These are phyloP conservation scores for Phytophthora lateralis DNA, from an alignment of 352 stramenopile species.

Conservation along the genomic window DNA sequence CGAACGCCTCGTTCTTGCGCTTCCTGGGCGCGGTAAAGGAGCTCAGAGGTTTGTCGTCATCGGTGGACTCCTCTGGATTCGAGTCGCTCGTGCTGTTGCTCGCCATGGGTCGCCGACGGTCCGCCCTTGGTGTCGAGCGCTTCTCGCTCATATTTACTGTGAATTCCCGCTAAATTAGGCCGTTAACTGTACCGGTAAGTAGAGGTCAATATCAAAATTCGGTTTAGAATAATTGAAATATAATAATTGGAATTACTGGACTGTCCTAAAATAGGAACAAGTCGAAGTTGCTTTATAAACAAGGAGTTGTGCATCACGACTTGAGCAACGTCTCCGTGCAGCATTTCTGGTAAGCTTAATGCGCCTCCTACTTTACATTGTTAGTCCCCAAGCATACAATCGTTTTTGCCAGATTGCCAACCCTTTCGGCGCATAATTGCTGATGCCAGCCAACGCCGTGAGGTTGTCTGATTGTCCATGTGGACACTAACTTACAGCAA, in stretches of 20 bases:
- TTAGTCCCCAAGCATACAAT: no score
- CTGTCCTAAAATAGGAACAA: conserved; percentile 4
- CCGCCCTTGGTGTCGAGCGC: not conserved
- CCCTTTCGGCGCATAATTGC: no score
- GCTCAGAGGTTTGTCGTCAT: conserved; percentile 1
- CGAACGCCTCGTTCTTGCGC: conserved; percentile 7
- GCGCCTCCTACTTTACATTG: not conserved
- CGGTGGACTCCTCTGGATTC: not conserved
- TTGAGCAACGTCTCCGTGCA: no score
- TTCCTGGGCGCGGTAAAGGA: conserved; percentile 11
- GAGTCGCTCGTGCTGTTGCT: conserved; percentile 8
- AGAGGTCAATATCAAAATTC: no score
- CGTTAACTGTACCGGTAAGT: no score
- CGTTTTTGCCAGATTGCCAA: no score
- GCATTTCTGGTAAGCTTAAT: no score
- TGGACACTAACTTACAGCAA: conserved; percentile 1
- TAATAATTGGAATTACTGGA: not conserved
- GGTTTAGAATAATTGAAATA: no score
- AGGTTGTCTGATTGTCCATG: no score
- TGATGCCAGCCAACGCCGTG: no score
- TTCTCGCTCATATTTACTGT: conserved; percentile 19
- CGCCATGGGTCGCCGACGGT: conserved; percentile 8
- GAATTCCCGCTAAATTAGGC: conserved; percentile 6
- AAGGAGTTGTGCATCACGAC: no score
- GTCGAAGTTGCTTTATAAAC: no score